These are phyloP conservation scores for Parasitella parasitica DNA, from an alignment of 371 early-diverging fungal species.

Conservation along the genomic window DNA sequence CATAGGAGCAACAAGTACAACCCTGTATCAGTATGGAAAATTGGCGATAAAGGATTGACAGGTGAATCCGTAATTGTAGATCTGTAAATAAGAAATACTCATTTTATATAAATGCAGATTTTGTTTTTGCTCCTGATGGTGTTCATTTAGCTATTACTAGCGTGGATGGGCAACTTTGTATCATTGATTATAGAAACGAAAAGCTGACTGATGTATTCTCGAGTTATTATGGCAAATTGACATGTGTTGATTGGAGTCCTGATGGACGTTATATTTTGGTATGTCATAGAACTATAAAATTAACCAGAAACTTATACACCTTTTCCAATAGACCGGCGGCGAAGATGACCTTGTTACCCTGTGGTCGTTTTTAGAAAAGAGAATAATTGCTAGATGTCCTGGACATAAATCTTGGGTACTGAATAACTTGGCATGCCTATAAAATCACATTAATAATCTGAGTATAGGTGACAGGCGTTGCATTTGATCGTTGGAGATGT, in stretches of 20 bases:
- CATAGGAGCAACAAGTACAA: conserved; percentile 65
- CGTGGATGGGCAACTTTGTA: conserved; percentile 74
- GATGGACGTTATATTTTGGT: conserved; percentile 91
- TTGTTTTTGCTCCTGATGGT: conserved; percentile 87
- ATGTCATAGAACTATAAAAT: conserved; percentile 17
- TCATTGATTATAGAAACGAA: conserved; percentile 76
- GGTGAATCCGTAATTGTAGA: conserved; percentile 32
- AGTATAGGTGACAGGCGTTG: conserved; percentile 69
- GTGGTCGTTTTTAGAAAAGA: conserved; percentile 79
- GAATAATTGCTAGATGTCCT: conserved; percentile 85
- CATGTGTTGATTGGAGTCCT: conserved; percentile 90
- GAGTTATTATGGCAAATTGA: conserved; percentile 84
- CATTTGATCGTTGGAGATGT: conserved; percentile 91
- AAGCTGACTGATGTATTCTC: conserved; percentile 70
- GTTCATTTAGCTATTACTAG: conserved; percentile 79
- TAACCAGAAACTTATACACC: not conserved
- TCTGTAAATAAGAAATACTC: not conserved
- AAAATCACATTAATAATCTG: not conserved
- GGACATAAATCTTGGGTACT: conserved; percentile 94
- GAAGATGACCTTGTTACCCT: conserved; percentile 96
- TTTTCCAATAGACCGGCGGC: conserved; percentile 66
- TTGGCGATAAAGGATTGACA: conserved; percentile 67
- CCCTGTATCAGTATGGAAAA: conserved; percentile 76
- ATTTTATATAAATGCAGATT: conserved; percentile 34
- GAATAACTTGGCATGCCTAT: not conserved